Percentiles rank a stretch among this genome's conserved stretches.
Conservation (phyloP, 106 monocot species). For the Dendrobium officinale region DNA sequence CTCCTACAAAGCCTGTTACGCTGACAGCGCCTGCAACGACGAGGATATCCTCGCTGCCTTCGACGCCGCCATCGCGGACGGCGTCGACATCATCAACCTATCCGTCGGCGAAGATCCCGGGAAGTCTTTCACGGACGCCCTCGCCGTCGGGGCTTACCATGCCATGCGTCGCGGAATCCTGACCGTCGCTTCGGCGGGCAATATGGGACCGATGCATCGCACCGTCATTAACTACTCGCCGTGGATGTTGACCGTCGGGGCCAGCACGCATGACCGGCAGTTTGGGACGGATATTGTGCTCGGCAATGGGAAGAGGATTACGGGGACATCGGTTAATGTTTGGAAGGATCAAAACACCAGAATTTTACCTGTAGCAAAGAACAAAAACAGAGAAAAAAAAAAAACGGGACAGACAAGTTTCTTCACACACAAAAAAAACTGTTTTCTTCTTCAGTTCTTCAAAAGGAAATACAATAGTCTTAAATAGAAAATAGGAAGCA, state of each 20-base stretch:
- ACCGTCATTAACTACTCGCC: conserved; percentile 22
- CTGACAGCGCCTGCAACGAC: conserved; percentile 5
- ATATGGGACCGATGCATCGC: conserved; percentile 15
- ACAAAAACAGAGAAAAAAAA: no score
- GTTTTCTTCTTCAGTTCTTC: no score
- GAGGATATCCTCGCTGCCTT: conserved; percentile 13
- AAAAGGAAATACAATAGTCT: no score
- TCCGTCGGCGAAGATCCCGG: conserved; percentile 9
- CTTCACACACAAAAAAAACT: no score
- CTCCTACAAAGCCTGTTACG: conserved; percentile 33
- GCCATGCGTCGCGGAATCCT: conserved; percentile 35
- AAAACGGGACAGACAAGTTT: no score
- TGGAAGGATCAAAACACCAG: no score
- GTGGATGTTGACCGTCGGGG: conserved; percentile 31
- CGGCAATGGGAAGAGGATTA: conserved; percentile 9
- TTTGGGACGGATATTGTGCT: conserved; percentile 6
- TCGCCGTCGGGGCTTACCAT: conserved; percentile 32
- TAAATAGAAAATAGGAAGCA: no score
- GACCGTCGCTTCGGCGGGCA: conserved; percentile 26
- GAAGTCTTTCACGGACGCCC: conserved; percentile 16
- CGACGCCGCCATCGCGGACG: conserved; percentile 16
- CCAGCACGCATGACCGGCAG: conserved; percentile 20
- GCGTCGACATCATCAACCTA: conserved; percentile 20
- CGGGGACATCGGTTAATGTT: background rate
- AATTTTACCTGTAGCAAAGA: no score